Base-by-base conservation (phyloP, 345 rosid genomes). In the Microthlaspi erraticum region DNA sequence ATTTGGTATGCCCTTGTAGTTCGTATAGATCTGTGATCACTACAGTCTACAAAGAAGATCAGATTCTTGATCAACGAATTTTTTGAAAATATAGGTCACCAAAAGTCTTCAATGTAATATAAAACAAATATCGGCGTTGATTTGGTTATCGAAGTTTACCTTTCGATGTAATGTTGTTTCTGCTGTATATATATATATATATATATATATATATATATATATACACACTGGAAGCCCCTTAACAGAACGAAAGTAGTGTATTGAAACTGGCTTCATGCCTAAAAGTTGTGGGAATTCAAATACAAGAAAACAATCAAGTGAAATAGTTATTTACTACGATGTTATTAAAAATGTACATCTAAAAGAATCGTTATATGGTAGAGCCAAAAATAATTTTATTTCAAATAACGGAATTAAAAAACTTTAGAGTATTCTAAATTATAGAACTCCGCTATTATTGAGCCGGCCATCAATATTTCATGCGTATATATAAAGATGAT, bases 401-500 rank as follows among this genome's bases (percentile, higher is more conserved):
- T 19, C 12, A 44, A 19, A 6, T 32, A 68, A 46, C 19, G 56
- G 39, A 59, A 49, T 4, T 8, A 17, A 60, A 29, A n/a, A 18
- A 6, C 5, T 42, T 43, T 50, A 16, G 51, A 53, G 41, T 44
- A 49, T 57, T 49, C 64, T 63, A 69, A 37, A 44, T 10, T 69
- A n/a, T 41, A 48, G 78, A 33, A 62, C 78, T 67, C 68, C 1
- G 68, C 49, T 66, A 42, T 74, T 23, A 59, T 74, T 59, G 60
- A 59, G 67, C 68, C 68, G 68, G 56, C 62, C 72, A n/a, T 66
- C 55, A 33, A 46, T 60, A 68, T 62, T 62, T 68, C 69, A 68
- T 45, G 52, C 60, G 62, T 42, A 50, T 34, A 13, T 23, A 10
- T 14, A 60, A 51, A 13, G 57, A 62, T 43, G 64, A 34, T 46